Percentiles rank a stretch among this genome's conserved stretches.
Evolutionary conservation across 1,284 basidiomycete species (phyloP).

Genomic region (Tremellales sp.): DNA sequence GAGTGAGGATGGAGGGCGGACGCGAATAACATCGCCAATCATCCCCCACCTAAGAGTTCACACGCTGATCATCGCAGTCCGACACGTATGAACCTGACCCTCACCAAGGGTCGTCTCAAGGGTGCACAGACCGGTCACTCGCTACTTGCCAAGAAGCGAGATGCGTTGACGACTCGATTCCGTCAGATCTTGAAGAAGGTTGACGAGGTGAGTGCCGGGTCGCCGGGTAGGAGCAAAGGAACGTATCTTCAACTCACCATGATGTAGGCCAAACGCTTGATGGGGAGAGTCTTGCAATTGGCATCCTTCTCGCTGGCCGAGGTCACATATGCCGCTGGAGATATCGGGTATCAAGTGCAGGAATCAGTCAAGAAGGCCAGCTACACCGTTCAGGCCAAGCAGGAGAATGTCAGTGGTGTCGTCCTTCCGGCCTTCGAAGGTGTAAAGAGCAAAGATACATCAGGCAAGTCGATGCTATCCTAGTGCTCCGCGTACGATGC

Average conservation of each 20-base stretch:
- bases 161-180: constrained; percentile 90
- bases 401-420: constrained; percentile 98
- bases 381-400: constrained; percentile 89
- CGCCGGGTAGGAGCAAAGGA: background rate
- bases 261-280: constrained; percentile 93
- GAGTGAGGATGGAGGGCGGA: background rate
- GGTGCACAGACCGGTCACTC: constrained; percentile 97
- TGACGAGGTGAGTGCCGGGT: constrained; percentile 67
- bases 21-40: background rate
- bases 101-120: constrained; percentile 89
- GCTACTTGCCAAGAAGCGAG: constrained; percentile 92
- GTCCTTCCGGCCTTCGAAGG: constrained; percentile 94
- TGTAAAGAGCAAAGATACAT: constrained; percentile 68
- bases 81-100: constrained; percentile 89
- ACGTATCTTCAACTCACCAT: background rate
- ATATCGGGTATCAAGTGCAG: constrained; percentile 92
- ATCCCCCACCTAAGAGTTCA: no score
- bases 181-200: constrained; percentile 83
- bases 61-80: constrained; percentile 51
- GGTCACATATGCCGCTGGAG: constrained; percentile 94
- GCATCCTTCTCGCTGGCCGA: constrained; percentile 98
- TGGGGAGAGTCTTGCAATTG: constrained; percentile 97
- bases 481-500: background rate
- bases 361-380: constrained; percentile 63
- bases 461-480: constrained; percentile 55